Percentiles rank a stretch among this genome's conserved stretches.
Conservation (phyloP, 495 filamentous ascomycete species). For the Annulohypoxylon nitens region DNA sequence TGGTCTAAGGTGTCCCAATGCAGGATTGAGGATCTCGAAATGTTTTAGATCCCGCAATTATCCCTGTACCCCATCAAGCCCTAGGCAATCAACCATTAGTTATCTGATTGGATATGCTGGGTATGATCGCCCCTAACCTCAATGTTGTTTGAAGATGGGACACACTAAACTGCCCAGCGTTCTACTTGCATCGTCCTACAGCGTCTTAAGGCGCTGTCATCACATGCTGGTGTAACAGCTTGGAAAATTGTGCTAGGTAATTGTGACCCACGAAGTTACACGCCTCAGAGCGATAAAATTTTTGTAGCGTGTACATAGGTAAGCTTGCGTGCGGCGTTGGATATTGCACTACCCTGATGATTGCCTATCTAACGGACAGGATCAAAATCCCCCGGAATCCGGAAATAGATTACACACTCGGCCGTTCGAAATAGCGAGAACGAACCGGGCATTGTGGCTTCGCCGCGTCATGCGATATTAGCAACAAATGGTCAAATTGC, state of each 20-base stretch:
- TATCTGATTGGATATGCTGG: slow-evolving; percentile 6
- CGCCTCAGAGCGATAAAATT: background rate
- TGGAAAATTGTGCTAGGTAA: background rate
- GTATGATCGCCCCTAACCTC: background rate
- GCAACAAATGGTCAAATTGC: background rate
- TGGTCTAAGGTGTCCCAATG: background rate
- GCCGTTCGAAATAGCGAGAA: slow-evolving; percentile 15
- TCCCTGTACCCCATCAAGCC: slow-evolving; percentile 10
- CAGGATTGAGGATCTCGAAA: slow-evolving; percentile 21
- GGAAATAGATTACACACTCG: slow-evolving; percentile 12
- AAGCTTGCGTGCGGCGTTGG: background rate
- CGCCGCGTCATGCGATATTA: slow-evolving; percentile 39
- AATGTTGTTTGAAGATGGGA: background rate
- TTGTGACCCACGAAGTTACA: slow-evolving; percentile 8
- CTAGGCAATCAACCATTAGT: background rate
- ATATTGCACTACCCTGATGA: background rate
- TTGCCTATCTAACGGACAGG: background rate
- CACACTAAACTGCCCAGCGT: slow-evolving; percentile 1
- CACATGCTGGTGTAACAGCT: slow-evolving; percentile 2
- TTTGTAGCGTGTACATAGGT: background rate
- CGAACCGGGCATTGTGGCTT: slow-evolving; percentile 12
- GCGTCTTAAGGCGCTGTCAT: background rate
- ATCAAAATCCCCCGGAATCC: slow-evolving; percentile 5
- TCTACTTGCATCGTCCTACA: background rate
- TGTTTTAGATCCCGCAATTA: slow-evolving; percentile 23